Evolutionary conservation across 768 basidiomycete species (phyloP), one percentile per base, ranked within the genome.

Genomic region (Podaxis sp.): DNA sequence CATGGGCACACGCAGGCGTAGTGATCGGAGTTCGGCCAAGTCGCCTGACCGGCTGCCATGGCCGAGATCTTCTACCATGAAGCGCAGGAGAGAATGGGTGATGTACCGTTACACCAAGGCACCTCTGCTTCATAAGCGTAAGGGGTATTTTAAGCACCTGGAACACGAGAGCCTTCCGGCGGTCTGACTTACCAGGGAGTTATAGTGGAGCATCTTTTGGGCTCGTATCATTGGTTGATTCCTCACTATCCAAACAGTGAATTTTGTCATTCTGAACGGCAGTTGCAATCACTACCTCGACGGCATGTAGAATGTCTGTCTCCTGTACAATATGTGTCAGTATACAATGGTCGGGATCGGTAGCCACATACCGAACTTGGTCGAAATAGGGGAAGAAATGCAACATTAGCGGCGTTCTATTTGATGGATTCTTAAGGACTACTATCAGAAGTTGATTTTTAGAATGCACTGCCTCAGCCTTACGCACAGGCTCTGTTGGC

Each of bases 121-220:
- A 37, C 51, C 59, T 35, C 27, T 61, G 59, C 59, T 48, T 55
- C 59, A 48, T 61, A 61, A 61, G 59, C 59, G 18, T 16, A 27
- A 54, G 35, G 16, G 28, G 16, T 48, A 61, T 61, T 54, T 60
- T 61, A 54, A 54, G 16, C 44, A 36, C 32, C 32, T 54, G 46
- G 52, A 52, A 52, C 42, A 52, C 28, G 28, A 54, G 59, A 61
- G 55, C 32, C 35, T 18, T 55, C 46, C 46, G 59, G 52, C 50
- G 51, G 58, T 35, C 46, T 35, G 32, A 7, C 51, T 48, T 61
- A 18, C 7, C 36, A 50, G 46, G 36, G 32, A 13, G 36, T 36
- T 50, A 50, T 40, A 11, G 57, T 58, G 57, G 57, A 58, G 47
- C 57, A 58, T 50, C 57, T n/a, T 32, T 44, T 50, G 23, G 27